Base-by-base conservation (phyloP, 2,329 filamentous ascomycete species). In the Capronia epimyces region DNA sequence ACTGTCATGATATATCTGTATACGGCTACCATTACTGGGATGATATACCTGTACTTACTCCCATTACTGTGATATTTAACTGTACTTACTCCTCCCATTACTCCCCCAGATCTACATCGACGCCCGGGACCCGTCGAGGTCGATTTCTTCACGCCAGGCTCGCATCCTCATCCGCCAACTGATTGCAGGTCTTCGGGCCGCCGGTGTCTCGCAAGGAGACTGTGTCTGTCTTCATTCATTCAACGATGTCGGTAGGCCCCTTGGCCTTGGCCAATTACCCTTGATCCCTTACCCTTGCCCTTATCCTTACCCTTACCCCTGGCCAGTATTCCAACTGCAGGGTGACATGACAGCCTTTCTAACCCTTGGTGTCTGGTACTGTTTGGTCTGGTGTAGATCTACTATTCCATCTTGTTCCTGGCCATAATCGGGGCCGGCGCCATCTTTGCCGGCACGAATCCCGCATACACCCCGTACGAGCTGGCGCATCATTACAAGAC, bases 221-320 rank as follows among this genome's bases (percentile, higher is more conserved):
- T 75, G 73, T 52, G 73, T 81, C 6, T 75, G 74, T 41, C 69
- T 81, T 40, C 75, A 80, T 56, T 75, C 75, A 0, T 79, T 80
- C 66, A 81, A 82, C 65, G 72, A 66, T 39, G n/a, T n/a, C n/a
- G n/a, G n/a, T n/a, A n/a, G n/a, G n/a, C n/a, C n/a, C n/a, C n/a
- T n/a, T n/a, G n/a, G n/a, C n/a, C n/a, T n/a, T n/a, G n/a, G n/a
- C n/a, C n/a, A n/a, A n/a, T n/a, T n/a, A n/a, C n/a, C n/a, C n/a
- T n/a, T n/a, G n/a, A n/a, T n/a, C n/a, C n/a, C n/a, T n/a, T n/a
- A n/a, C n/a, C n/a, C n/a, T n/a, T n/a, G n/a, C n/a, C n/a, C n/a
- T n/a, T n/a, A n/a, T n/a, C n/a, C n/a, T n/a, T n/a, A n/a, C n/a
- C n/a, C n/a, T n/a, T n/a, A n/a, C n/a, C n/a, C n/a, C n/a, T n/a